A percentile compares a stretch with the other conserved stretches of the same genome.
These are phyloP conservation scores for Aspergillus persii DNA, from an alignment of 2,329 filamentous ascomycete species.

Conservation along the genomic window DNA sequence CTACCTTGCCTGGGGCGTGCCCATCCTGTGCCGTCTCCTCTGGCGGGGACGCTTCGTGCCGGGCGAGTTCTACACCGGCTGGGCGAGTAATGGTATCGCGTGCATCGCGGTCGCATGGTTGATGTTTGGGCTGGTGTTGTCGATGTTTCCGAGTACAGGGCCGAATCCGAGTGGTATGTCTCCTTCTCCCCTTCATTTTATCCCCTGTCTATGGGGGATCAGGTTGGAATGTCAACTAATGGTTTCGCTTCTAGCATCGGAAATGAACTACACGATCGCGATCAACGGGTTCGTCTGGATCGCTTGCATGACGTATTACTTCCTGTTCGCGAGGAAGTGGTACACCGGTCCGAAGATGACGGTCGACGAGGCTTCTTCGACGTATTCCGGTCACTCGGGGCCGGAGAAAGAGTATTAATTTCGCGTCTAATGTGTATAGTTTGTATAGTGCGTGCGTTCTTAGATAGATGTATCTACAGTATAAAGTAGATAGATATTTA, in stretches of 20 bases:
- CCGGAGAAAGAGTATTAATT: not conserved
- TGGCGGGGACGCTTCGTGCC: slow-evolving; percentile 59
- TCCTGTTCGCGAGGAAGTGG: slow-evolving; percentile 58
- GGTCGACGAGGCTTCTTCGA: slow-evolving; percentile 32
- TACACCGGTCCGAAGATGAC: slow-evolving; percentile 61
- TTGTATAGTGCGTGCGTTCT: no score
- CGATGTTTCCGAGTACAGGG: slow-evolving; percentile 59
- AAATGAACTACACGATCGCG: slow-evolving; percentile 65
- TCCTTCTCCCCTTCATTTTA: not conserved
- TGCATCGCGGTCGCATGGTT: slow-evolving; percentile 55
- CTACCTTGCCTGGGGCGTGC: slow-evolving; percentile 59
- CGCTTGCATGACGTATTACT: slow-evolving; percentile 56
- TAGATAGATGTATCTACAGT: no score
- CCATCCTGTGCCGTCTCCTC: slow-evolving; percentile 57
- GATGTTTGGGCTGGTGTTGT: slow-evolving; percentile 54
- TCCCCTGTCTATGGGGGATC: not conserved
- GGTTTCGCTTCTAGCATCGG: slow-evolving; percentile 30
- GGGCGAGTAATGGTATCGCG: slow-evolving; percentile 53
- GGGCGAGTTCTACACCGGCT: slow-evolving; percentile 59
- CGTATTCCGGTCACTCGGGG: not conserved
- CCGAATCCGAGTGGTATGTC: slow-evolving; percentile 50
- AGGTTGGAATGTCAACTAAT: not conserved
- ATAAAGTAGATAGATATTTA: no score
- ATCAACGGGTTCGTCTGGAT: slow-evolving; percentile 61
- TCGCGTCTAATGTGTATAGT: not conserved